Conservation (phyloP, 768 basidiomycete genomes). For the Mycena kentingensis region DNA sequence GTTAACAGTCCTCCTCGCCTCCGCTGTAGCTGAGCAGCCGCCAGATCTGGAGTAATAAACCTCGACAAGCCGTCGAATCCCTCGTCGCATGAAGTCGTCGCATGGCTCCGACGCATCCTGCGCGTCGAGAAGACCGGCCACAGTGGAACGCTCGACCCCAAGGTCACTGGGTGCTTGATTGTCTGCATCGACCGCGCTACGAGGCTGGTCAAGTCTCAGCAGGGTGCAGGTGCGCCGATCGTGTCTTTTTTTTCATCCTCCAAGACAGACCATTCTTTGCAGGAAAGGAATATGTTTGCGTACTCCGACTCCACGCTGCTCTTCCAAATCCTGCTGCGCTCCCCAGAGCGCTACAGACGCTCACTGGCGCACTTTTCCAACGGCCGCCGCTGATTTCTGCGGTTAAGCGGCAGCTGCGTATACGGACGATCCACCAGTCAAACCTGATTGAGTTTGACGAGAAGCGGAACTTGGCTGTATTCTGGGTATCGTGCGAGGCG, state of each 20-base stretch:
- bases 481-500: constrained; percentile 99
- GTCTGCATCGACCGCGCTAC: constrained; percentile 99
- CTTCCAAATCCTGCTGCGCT: constrained; percentile 83
- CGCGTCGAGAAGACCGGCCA: constrained; percentile 98
- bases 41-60: constrained; percentile 98
- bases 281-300: constrained; percentile 99
- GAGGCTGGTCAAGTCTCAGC: constrained; percentile 95
- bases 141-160: constrained; percentile 97
- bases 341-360: constrained; percentile 91
- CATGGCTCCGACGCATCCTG: constrained; percentile 96
- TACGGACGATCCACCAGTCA: constrained; percentile 96
- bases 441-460: constrained; percentile 97
- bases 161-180: constrained; percentile 98
- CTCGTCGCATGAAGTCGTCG: constrained; percentile 98
- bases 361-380: constrained; percentile 98
- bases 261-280: constrained; percentile 3
- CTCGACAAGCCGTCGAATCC: constrained; percentile 99
- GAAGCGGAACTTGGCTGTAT: constrained; percentile 93
- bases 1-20: constrained; percentile 12
- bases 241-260: constrained; percentile 2
- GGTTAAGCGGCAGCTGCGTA: constrained; percentile 95
- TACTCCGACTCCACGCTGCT: constrained; percentile 85
- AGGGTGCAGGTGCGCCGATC: constrained; percentile 84
- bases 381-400: constrained; percentile 98
- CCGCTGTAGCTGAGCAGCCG: constrained; percentile 10